phyloP scores from a whole-genome alignment of 768 basidiomycete genomes.

The Boletellus ananas region DNA sequence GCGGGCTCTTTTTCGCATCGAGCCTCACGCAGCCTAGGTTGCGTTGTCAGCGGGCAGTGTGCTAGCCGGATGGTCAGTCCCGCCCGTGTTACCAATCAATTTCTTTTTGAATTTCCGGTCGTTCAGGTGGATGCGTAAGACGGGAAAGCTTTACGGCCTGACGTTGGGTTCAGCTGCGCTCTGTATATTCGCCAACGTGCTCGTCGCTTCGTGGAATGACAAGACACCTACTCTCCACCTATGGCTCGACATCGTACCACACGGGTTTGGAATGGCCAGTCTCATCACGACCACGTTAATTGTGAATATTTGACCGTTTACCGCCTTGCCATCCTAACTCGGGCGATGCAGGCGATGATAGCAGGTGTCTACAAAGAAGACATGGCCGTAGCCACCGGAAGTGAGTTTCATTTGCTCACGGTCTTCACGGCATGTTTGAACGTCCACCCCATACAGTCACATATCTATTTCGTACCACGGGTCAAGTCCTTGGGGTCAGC shows the following conservation, averaged over 20 bases:
- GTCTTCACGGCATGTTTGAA: slow-evolving; percentile 7
- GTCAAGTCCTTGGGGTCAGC: slow-evolving; percentile 94
- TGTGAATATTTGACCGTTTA: slow-evolving; percentile 42
- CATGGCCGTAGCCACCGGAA: slow-evolving; percentile 85
- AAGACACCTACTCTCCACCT: slow-evolving; percentile 57
- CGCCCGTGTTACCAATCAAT: slow-evolving; percentile 2
- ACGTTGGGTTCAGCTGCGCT: slow-evolving; percentile 64
- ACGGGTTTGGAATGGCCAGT: slow-evolving; percentile 81
- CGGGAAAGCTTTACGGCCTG: slow-evolving; percentile 79
- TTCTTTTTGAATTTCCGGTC: slow-evolving; percentile 6
- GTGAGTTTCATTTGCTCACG: slow-evolving; percentile 45
- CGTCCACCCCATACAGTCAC: slow-evolving; percentile 55
- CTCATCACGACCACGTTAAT: slow-evolving; percentile 85
- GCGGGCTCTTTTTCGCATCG: slow-evolving; percentile 4
- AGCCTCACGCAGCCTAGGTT: slow-evolving; percentile 42
- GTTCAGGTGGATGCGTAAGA: slow-evolving; percentile 75
- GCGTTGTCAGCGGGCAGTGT: slow-evolving; percentile 84
- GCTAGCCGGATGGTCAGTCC: slow-evolving; percentile 74
- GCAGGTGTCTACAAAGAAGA: slow-evolving; percentile 75
- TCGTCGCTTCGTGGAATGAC: slow-evolving; percentile 67
- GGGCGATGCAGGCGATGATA: slow-evolving; percentile 70
- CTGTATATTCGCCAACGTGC: slow-evolving; percentile 53
- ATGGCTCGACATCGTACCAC: slow-evolving; percentile 76
- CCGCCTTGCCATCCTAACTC: slow-evolving; percentile 3
- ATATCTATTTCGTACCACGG: slow-evolving; percentile 90